A percentile compares a stretch with the other conserved stretches of the same genome.
Evolutionary conservation across 1,284 basidiomycete species (phyloP).

Genomic region (Peniophora sp.): DNA sequence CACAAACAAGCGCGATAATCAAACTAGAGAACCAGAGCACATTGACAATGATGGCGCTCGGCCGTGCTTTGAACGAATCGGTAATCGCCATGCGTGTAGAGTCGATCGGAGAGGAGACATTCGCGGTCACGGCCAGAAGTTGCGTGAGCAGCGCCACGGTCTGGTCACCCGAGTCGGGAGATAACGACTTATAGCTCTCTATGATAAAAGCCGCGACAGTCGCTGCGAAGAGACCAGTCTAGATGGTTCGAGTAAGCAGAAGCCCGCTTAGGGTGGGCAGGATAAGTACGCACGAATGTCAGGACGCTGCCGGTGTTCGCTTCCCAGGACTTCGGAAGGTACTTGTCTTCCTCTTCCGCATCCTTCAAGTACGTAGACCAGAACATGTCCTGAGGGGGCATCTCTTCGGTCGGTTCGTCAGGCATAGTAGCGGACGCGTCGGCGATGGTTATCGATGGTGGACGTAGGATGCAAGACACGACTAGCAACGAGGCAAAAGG

Average conservation of each 20-base stretch:
- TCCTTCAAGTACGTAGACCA: neutral
- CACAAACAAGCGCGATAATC: neutral
- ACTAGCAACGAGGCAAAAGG: too few relatives aligned
- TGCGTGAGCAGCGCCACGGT: conserved; percentile 8
- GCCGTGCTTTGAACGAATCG: neutral
- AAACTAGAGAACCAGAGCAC: neutral
- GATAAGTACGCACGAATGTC: conserved; percentile 1
- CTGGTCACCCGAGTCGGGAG: conserved; percentile 4
- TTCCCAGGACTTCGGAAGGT: neutral
- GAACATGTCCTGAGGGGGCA: too few relatives aligned
- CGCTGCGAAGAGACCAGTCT: conserved; percentile 16
- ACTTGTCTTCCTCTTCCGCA: neutral
- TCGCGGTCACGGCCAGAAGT: conserved; percentile 1
- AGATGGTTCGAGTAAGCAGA: neutral
- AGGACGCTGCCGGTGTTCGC: neutral
- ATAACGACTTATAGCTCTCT: conserved; percentile 11
- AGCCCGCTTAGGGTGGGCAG: too few relatives aligned
- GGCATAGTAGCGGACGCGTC: too few relatives aligned
- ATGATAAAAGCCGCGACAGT: conserved; percentile 14
- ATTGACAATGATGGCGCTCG: neutral
- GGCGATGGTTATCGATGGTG: too few relatives aligned
- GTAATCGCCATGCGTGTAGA: neutral
- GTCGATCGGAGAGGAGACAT: neutral
- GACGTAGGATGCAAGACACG: too few relatives aligned
- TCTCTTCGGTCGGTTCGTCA: too few relatives aligned